Evolutionary conservation across 2,329 filamentous ascomycete species (phyloP), one percentile per base, ranked within the genome.

Genomic region (Rhynchosporium agropyri): DNA sequence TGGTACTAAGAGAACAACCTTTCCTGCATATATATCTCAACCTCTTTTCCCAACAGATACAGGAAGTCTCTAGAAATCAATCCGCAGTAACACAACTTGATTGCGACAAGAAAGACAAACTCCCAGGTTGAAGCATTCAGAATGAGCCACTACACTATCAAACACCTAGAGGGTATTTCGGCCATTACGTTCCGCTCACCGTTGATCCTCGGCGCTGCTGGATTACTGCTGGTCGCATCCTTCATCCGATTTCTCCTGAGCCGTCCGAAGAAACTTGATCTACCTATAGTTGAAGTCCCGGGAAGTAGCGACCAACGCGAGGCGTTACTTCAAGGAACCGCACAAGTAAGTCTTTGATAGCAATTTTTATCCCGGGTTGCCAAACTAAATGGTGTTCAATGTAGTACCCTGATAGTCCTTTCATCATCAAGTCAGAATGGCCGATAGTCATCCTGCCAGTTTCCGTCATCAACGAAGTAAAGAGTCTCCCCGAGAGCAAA

Each of bases 401-500:
- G 26, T 10, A 69, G 69, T 69, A 68, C 55, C 68, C 68, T 8
- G 54, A 68, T 38, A 65, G 55, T 9, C 69, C 69, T 5, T 70
- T 64, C 53, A 55, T 67, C 1, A 20, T 69, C 13, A 60, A 60
- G 6, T 60, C 46, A 5, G 49, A 51, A 13, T 63, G 66, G 42
- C 64, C 68, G 10, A 38, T 65, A 7, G 68, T 72, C 10, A 63
- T 72, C 28, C 65, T 72, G n/a, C 71, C 70, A 15, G 61, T 63
- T 33, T 65, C 61, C 20, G 51, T 63, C 26, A 60, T 69, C 26
- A 59, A 71, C 13, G 71, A 72, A 57, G 58, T 70, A 33, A 60
- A 67, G 43, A 66, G 66, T 43, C 61, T 71, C 5, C 68, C 70
- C 5, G 68, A 72, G 38, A 63, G 65, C 45, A 62, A 65, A 49